Evolutionary conservation across 306 rosid species (phyloP).

Genomic region (Rubus parviflorus): DNA sequence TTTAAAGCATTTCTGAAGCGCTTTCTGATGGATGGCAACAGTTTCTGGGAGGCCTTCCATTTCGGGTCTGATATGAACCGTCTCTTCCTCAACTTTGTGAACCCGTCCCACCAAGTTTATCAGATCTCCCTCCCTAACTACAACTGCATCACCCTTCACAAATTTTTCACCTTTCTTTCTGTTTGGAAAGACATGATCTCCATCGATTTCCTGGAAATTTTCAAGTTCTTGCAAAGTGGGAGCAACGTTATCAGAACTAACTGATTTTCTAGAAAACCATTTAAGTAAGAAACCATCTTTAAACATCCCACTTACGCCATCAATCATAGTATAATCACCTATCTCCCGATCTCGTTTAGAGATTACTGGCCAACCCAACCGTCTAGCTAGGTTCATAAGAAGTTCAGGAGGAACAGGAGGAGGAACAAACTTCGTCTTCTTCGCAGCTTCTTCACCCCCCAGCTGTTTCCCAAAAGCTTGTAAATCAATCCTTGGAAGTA

Average conservation of each 20-base stretch:
- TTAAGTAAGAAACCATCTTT: background rate
- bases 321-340: background rate
- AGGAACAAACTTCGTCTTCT: background rate
- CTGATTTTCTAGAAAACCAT: background rate
- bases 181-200: background rate
- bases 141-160: slow-evolving; percentile 86
- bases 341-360: background rate
- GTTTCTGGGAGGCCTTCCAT: slow-evolving; percentile 81
- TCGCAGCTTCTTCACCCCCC: background rate
- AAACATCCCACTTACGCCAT: background rate
- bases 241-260: background rate
- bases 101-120: slow-evolving; percentile 88
- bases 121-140: slow-evolving; percentile 80
- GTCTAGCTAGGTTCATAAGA: background rate
- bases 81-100: slow-evolving; percentile 85
- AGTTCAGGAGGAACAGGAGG: background rate
- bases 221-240: background rate
- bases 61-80: slow-evolving; percentile 82
- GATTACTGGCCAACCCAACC: background rate
- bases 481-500: background rate
- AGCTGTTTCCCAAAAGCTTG: background rate
- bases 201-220: background rate
- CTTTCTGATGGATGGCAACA: slow-evolving; percentile 71
- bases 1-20: slow-evolving; percentile 83
- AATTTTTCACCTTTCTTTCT: background rate